Conservation (phyloP, 140 eudicot species). For the Cichorium intybus region DNA sequence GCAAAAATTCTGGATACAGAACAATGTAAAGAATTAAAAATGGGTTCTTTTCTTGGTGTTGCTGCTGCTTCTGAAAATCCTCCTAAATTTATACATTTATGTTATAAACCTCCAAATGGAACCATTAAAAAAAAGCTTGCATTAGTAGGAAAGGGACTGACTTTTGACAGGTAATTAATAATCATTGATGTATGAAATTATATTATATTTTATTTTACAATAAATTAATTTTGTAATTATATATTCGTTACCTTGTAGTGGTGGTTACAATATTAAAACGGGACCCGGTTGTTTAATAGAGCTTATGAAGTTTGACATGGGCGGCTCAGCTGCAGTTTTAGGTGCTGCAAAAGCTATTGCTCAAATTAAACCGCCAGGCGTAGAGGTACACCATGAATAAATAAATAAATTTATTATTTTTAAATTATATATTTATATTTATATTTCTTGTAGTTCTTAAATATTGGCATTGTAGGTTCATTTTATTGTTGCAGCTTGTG, state of each 20-base stretch:
- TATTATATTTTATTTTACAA: too few relatives aligned
- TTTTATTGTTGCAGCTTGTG: slow-evolving; percentile 97
- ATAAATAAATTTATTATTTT: too few relatives aligned
- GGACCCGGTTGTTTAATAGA: slow-evolving; percentile 89
- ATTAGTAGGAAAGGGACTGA: slow-evolving; percentile 87
- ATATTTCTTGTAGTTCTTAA: background rate
- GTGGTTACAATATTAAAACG: slow-evolving; percentile 90
- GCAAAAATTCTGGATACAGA: slow-evolving; percentile 67
- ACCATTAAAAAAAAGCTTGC: slow-evolving; percentile 73
- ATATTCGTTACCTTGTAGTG: slow-evolving; percentile 41
- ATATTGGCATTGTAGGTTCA: slow-evolving; percentile 58
- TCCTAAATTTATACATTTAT: slow-evolving; percentile 83
- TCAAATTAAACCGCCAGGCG: slow-evolving; percentile 87
- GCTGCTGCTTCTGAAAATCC: slow-evolving; percentile 93
- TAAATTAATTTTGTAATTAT: background rate
- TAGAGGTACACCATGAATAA: slow-evolving; percentile 47
- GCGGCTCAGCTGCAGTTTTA: slow-evolving; percentile 91
- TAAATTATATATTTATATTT: background rate
- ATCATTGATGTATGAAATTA: too few relatives aligned
- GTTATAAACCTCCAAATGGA: slow-evolving; percentile 77
- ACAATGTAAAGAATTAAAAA: slow-evolving; percentile 85
- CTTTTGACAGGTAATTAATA: slow-evolving; percentile 77
- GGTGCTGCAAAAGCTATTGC: slow-evolving; percentile 97
- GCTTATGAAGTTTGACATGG: slow-evolving; percentile 96
- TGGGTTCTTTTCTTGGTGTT: slow-evolving; percentile 93